Percentiles rank a stretch among this genome's conserved stretches.
Evolutionary conservation across 2,329 filamentous ascomycete species (phyloP).

Genomic region (Claviceps maximensis): DNA sequence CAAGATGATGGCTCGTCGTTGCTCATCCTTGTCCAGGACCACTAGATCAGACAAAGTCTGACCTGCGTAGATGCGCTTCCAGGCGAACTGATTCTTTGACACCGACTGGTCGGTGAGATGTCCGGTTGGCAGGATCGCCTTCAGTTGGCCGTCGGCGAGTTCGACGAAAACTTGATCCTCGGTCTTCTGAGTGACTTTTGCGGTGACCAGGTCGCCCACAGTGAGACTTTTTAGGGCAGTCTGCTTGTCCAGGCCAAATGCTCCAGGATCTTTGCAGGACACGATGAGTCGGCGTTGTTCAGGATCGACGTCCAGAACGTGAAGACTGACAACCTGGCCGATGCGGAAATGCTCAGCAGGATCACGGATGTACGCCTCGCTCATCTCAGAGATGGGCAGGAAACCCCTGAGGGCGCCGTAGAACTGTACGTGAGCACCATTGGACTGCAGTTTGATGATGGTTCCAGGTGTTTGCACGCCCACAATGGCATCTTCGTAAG

Average conservation of each 20-base stretch:
- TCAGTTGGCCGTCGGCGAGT: constrained; percentile 58
- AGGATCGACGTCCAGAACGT: constrained; percentile 68
- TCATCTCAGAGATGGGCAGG: constrained; percentile 92
- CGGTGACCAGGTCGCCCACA: constrained; percentile 62
- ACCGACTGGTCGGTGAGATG: constrained; percentile 78
- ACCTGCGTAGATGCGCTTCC: constrained; percentile 74
- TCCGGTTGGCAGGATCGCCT: constrained; percentile 60
- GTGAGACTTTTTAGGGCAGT: constrained; percentile 61
- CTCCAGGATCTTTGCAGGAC: constrained; percentile 81
- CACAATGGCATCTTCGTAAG: constrained; percentile 58
- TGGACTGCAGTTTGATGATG: constrained; percentile 64
- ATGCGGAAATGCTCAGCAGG: constrained; percentile 77
- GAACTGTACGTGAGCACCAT: constrained; percentile 84
- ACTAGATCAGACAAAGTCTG: constrained; percentile 73
- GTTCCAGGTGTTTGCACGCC: constrained; percentile 77
- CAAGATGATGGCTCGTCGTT: constrained; percentile 60
- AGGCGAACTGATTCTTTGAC: constrained; percentile 61
- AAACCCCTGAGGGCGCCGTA: constrained; percentile 76
- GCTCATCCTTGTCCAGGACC: constrained; percentile 73
- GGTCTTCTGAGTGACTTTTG: constrained; percentile 69
- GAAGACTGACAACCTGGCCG: constrained; percentile 85
- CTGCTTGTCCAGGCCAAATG: constrained; percentile 63
- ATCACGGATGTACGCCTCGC: constrained; percentile 86
- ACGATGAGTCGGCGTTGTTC: constrained; percentile 63
- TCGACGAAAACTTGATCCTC: constrained; percentile 66